These are phyloP conservation scores for Colletotrichum liriopes DNA, from an alignment of 2,329 filamentous ascomycete genomes.

Conservation along the genomic window DNA sequence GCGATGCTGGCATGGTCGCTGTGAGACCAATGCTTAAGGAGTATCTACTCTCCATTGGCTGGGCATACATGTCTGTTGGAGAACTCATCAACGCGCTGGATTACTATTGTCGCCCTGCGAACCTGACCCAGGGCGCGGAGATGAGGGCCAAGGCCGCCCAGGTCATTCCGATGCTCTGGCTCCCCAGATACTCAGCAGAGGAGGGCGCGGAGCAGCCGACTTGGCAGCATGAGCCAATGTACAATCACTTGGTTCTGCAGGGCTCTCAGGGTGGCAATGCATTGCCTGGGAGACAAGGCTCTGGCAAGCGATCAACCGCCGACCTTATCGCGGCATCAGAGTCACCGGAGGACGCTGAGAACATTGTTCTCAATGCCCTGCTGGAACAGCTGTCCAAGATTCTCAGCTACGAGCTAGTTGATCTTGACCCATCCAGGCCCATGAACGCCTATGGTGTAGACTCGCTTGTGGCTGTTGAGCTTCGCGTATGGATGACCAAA, in stretches of 20 bases:
- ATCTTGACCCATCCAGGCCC: conserved; percentile 45
- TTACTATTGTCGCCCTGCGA: conserved; percentile 8
- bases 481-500: conserved; percentile 49
- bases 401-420: conserved; percentile 46
- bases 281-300: not conserved
- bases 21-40: conserved; percentile 24
- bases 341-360: conserved; percentile 42
- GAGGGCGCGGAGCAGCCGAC: conserved; percentile 32
- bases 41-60: conserved; percentile 28
- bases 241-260: conserved; percentile 29
- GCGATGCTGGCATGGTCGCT: conserved; percentile 48
- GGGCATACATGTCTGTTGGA: conserved; percentile 22
- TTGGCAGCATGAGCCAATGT: conserved; percentile 34
- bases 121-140: not conserved
- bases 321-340: not conserved
- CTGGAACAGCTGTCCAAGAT: conserved; percentile 46
- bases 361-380: conserved; percentile 45
- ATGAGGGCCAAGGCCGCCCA: conserved; percentile 15
- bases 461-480: conserved; percentile 51
- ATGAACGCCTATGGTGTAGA: conserved; percentile 49
- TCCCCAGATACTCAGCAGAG: conserved; percentile 35
- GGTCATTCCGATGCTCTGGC: conserved; percentile 27
- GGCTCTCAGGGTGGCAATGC: not conserved
- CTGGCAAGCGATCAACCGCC: not conserved
- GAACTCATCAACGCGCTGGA: conserved; percentile 20